Conservation (phyloP, 371 early-diverging fungal species). For the Choanephora cucurbitarum region DNA sequence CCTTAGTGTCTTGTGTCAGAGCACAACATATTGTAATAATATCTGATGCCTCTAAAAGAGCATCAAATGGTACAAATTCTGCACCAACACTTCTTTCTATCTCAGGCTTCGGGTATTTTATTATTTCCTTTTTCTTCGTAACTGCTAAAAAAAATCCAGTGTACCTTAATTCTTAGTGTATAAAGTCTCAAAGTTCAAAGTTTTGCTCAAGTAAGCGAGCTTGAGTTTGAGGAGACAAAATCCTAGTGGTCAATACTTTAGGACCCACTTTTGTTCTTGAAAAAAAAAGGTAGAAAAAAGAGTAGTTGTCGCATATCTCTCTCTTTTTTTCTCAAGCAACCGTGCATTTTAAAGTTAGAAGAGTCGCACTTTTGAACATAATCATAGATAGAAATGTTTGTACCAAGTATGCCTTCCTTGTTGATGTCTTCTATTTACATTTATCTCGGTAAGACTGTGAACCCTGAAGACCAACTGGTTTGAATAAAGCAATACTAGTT, state of each 20-base stretch:
- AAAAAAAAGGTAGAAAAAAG: background rate
- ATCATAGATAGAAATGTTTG: too few species aligned
- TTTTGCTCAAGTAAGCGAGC: slow-evolving; percentile 23
- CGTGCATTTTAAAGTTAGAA: too few species aligned
- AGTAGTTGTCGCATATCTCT: background rate
- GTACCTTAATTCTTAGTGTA: slow-evolving; percentile 52
- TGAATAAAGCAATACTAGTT: too few species aligned
- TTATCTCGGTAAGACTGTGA: too few species aligned
- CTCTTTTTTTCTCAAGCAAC: too few species aligned
- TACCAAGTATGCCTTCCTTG: too few species aligned
- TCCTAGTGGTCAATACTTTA: slow-evolving; percentile 37
- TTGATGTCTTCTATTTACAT: too few species aligned
- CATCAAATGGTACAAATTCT: slow-evolving; percentile 53
- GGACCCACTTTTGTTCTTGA: too few species aligned
- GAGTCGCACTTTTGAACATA: too few species aligned
- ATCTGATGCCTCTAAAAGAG: slow-evolving; percentile 66
- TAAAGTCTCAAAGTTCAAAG: slow-evolving; percentile 36
- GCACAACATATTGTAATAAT: slow-evolving; percentile 77
- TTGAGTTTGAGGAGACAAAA: slow-evolving; percentile 37
- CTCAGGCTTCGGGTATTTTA: slow-evolving; percentile 44
- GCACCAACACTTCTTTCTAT: slow-evolving; percentile 34
- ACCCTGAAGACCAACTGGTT: too few species aligned
- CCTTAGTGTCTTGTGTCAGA: slow-evolving; percentile 66
- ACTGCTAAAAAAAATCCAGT: slow-evolving; percentile 57
- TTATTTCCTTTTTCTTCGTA: too few species aligned